These are phyloP conservation scores for Osmozyma mogii DNA, from an alignment of 805 yeast species.

Conservation along the genomic window DNA sequence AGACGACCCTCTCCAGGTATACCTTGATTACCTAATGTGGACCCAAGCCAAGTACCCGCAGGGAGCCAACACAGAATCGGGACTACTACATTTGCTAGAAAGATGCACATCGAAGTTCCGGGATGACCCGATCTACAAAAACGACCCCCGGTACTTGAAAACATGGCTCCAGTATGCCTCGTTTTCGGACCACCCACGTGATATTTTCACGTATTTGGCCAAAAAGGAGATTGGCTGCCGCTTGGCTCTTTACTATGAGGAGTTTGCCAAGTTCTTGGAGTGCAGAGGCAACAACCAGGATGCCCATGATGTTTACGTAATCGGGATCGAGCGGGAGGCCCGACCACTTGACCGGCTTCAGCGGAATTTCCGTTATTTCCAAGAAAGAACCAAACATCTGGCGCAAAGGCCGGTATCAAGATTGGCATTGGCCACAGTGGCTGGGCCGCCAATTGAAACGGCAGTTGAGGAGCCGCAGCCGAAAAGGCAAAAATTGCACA, in stretches of 20 bases:
- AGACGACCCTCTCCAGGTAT: conserved; percentile 80
- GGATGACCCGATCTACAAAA: conserved; percentile 59
- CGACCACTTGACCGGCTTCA: conserved; percentile 45
- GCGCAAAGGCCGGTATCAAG: neutral
- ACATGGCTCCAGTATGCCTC: conserved; percentile 77
- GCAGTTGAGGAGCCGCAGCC: neutral
- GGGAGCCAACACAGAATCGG: conserved; percentile 55
- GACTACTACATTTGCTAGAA: conserved; percentile 58
- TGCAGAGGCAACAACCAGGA: conserved; percentile 36
- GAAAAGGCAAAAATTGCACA: conserved; percentile 28
- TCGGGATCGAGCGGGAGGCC: conserved; percentile 55
- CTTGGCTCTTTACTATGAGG: conserved; percentile 70
- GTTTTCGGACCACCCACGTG: conserved; percentile 61
- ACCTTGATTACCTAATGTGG: conserved; percentile 73
- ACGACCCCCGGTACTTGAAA: conserved; percentile 73
- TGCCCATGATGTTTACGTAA: conserved; percentile 51
- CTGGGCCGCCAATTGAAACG: neutral
- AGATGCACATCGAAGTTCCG: conserved; percentile 63
- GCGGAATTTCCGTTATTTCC: conserved; percentile 36
- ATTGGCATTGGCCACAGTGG: neutral
- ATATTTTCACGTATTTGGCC: conserved; percentile 62
- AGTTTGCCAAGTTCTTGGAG: conserved; percentile 62
- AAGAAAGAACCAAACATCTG: conserved; percentile 7
- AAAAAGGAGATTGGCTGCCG: conserved; percentile 62
- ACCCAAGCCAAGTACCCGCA: conserved; percentile 53